Evolutionary conservation across 208 protist species (phyloP), one percentile per base, ranked within the genome.

Genomic region (Acanthamoeba lenticulata): DNA sequence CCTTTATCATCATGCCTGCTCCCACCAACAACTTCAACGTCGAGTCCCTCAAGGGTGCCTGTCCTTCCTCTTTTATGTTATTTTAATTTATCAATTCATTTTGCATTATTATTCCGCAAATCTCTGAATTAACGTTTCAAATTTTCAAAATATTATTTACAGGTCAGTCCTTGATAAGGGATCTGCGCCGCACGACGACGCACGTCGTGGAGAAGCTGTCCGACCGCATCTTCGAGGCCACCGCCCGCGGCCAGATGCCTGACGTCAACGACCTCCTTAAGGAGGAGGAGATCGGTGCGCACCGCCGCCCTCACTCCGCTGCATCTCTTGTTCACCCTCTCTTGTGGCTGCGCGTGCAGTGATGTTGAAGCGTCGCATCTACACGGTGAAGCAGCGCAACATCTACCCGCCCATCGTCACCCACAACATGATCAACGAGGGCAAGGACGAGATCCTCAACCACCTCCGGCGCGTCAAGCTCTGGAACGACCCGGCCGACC

Each of bases 401-500:
- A 55, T 67, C 27, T 27, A 94, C 52, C 97, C 97, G 27, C 96
- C 97, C 3, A 90, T 98, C 6, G 94, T 96, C 34, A 98, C 97
- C 45, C 97, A 98, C 92, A 97, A 97, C 57, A 95, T 98, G 94
- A 94, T 96, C 13, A 94, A 97, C 91, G 96, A 97, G 40, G 24
- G 44, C 74, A 95, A 93, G 32, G 91, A 94, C 47, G 55, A 44
- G 44, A 96, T 96, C 67, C 65, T 96, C 11, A 79, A 95, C 40
- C 95, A 96, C 62, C 36, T 96, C 9, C 15, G 94, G 29, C 47
- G 11, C 44, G 89, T 86, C 42, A 74, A 94, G 52, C 29, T 97
- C 32, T 96, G 97, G 29, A 97, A 97, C 65, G 57, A 94, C n/a
- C 79, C 60, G 52, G 42, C 96, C n/a, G 96, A 97, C 69, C 72